A percentile compares a stretch with the other conserved stretches of the same genome.
phyloP scores from a whole-genome alignment of 805 yeast genomes.

The Sugiyamaella valdiviana region DNA sequence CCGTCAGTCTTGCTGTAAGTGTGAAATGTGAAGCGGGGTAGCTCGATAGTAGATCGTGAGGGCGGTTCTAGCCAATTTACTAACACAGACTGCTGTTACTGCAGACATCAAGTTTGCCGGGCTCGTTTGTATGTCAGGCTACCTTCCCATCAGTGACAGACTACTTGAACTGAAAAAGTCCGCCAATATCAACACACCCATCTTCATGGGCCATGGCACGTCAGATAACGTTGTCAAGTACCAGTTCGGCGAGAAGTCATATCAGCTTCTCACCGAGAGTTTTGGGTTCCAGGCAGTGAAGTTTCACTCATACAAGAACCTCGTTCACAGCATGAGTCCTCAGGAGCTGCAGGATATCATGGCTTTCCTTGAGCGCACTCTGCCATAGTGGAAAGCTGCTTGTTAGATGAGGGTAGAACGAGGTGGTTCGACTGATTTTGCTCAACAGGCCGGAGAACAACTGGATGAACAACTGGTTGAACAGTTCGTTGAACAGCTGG shows the following conservation, averaged over 20 bases:
- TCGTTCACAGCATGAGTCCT: constrained; percentile 62
- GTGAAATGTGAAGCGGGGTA: background rate
- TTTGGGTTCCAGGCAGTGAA: constrained; percentile 43
- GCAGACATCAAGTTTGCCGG: constrained; percentile 62
- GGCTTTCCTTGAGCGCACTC: constrained; percentile 37
- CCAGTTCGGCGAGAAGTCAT: constrained; percentile 37
- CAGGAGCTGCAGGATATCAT: constrained; percentile 57
- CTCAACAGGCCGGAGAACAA: too few species aligned
- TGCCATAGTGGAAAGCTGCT: constrained; percentile 24
- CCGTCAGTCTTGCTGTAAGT: constrained; percentile 46
- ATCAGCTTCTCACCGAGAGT: constrained; percentile 39
- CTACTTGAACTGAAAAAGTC: constrained; percentile 19
- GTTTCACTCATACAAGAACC: constrained; percentile 50
- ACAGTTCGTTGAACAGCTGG: too few species aligned
- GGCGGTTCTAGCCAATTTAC: background rate
- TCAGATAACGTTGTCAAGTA: constrained; percentile 58
- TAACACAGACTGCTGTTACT: constrained; percentile 18
- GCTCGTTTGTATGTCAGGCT: constrained; percentile 70
- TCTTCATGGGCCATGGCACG: constrained; percentile 86
- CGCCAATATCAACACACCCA: constrained; percentile 59
- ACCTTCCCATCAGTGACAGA: constrained; percentile 37
- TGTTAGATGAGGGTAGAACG: too few species aligned
- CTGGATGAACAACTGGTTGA: too few species aligned
- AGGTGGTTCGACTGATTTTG: too few species aligned
- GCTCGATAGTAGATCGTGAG: background rate